A percentile compares a stretch with the other conserved stretches of the same genome.
These are phyloP conservation scores for Boletellus dicymbophilus DNA, from an alignment of 1,284 basidiomycete species.

Conservation along the genomic window DNA sequence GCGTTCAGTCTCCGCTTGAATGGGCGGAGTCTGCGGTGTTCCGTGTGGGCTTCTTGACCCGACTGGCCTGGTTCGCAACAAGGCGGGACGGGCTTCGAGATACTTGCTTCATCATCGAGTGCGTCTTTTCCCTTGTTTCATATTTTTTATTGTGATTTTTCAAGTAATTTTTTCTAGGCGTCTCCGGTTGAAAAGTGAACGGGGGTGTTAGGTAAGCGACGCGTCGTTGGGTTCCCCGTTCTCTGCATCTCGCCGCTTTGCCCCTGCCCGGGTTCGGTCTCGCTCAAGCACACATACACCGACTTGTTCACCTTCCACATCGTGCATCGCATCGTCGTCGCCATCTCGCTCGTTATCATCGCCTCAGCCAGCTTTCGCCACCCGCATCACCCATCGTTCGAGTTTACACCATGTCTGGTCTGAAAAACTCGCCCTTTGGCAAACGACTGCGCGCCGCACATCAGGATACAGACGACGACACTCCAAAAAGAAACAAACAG, in stretches of 20 bases:
- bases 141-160: conserved; percentile 5
- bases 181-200: conserved; percentile 29
- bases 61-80: conserved; percentile 18
- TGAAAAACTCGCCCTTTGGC: conserved; percentile 80
- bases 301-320: conserved; percentile 19
- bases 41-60: not conserved
- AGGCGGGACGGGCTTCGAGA: not conserved
- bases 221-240: conserved; percentile 28
- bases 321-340: conserved; percentile 51
- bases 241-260: conserved; percentile 23
- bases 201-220: conserved; percentile 31
- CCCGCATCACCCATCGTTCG: not conserved
- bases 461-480: conserved; percentile 53
- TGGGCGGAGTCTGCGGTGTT: not conserved
- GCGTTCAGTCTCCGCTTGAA: conserved; percentile 22
- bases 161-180: not conserved
- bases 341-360: conserved; percentile 49
- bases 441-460: conserved; percentile 73
- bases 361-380: conserved; percentile 28
- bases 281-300: conserved; percentile 1
- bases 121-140: not conserved
- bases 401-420: conserved; percentile 58
- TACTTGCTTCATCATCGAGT: not conserved
- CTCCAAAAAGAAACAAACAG: conserved; percentile 51
- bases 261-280: conserved; percentile 28